Percentiles rank a stretch among this genome's conserved stretches.
These are phyloP conservation scores for Neofusicoccum cordaticola DNA, from an alignment of 2,329 filamentous ascomycete genomes.

Conservation along the genomic window DNA sequence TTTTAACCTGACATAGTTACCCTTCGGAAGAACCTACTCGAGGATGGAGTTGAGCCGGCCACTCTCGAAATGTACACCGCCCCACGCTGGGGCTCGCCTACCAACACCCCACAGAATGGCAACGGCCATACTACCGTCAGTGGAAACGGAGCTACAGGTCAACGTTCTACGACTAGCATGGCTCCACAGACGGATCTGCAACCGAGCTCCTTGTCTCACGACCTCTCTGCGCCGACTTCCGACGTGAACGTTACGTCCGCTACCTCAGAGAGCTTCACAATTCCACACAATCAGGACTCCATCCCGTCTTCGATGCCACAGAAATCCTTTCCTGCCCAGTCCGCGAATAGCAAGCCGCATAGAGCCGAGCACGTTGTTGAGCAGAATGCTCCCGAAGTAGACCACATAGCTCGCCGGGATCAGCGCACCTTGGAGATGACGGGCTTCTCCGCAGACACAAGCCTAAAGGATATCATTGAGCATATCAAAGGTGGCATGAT, in stretches of 20 bases:
- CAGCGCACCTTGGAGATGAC: slow-evolving; percentile 61
- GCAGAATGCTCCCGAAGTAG: too few species aligned
- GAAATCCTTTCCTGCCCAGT: neutral
- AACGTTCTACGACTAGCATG: too few species aligned
- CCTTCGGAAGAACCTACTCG: neutral
- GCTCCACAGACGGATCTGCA: too few species aligned
- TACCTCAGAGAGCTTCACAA: too few species aligned
- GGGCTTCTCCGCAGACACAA: slow-evolving; percentile 61
- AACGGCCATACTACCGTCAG: neutral
- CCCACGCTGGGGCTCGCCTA: neutral
- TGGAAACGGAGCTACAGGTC: too few species aligned
- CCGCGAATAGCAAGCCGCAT: neutral
- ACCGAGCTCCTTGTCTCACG: too few species aligned
- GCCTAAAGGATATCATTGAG: slow-evolving; percentile 63
- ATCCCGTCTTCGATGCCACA: neutral
- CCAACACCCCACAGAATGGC: neutral
- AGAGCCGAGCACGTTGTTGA: neutral
- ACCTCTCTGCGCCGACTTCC: too few species aligned
- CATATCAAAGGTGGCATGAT: slow-evolving; percentile 68
- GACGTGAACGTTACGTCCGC: too few species aligned
- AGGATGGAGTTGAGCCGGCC: neutral
- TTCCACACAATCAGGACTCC: neutral
- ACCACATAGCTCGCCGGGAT: neutral
- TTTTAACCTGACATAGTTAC: neutral
- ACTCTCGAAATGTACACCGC: neutral